Evolutionary conservation across 208 protist species (phyloP).

Genomic region (Endotrypanum monterogeii): DNA sequence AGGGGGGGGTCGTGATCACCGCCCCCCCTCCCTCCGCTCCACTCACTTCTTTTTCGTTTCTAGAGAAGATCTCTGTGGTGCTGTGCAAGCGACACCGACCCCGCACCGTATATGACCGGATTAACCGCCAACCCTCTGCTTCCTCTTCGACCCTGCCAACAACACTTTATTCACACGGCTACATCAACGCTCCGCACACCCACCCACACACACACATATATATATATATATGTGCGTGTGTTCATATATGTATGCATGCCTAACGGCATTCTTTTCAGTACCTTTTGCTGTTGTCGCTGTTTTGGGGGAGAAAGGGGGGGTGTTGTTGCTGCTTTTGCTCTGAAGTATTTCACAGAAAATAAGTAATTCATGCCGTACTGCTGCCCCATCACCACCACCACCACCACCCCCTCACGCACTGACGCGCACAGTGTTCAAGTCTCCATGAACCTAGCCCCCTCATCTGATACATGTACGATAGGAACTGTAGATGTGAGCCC

Average conservation of each 20-base stretch:
- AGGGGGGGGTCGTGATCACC: too few relatives aligned
- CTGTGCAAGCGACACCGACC: too few relatives aligned
- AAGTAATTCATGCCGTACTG: not conserved
- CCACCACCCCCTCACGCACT: too few relatives aligned
- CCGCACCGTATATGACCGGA: too few relatives aligned
- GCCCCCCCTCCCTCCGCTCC: not conserved
- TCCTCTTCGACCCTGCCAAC: not conserved
- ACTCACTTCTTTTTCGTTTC: not conserved
- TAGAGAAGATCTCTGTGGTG: too few relatives aligned
- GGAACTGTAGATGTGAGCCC: too few relatives aligned
- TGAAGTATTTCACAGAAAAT: not conserved
- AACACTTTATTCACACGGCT: not conserved
- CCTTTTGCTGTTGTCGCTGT: too few relatives aligned
- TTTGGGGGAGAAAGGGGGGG: too few relatives aligned
- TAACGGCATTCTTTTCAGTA: too few relatives aligned
- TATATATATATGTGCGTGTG: not conserved
- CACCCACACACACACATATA: constrained; percentile 2
- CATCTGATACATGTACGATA: not conserved
- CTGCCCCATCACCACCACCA: too few relatives aligned
- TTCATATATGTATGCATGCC: not conserved
- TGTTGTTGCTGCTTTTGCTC: too few relatives aligned
- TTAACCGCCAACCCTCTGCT: too few relatives aligned
- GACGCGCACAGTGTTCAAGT: not conserved
- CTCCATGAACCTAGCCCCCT: not conserved
- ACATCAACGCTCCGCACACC: not conserved